A percentile compares a stretch with the other conserved stretches of the same genome.
Evolutionary conservation across 306 rosid genomes (phyloP).

Genomic region (Lathyrus aphaca): DNA sequence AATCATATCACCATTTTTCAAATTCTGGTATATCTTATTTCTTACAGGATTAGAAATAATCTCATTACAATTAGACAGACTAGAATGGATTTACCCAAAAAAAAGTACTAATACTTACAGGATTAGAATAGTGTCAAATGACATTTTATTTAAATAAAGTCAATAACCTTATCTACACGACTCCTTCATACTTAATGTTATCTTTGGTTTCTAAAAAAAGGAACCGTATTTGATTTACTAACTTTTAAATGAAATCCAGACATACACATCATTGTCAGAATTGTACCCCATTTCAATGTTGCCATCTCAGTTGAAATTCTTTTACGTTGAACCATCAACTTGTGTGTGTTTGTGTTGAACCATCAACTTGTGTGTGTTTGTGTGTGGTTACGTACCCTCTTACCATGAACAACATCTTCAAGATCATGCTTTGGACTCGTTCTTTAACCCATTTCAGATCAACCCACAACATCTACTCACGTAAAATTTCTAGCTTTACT

Average conservation of each 20-base stretch:
- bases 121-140: too few species aligned
- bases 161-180: slow-evolving; percentile 4
- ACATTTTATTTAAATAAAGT: too few species aligned
- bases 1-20: too few species aligned
- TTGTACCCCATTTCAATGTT: background rate
- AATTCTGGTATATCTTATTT: too few species aligned
- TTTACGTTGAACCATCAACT: background rate
- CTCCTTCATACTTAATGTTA: background rate
- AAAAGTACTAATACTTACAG: too few species aligned
- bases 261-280: background rate
- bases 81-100: too few species aligned
- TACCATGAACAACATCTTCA: slow-evolving; percentile 44
- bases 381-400: background rate
- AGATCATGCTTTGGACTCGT: slow-evolving; percentile 33
- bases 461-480: background rate
- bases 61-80: too few species aligned
- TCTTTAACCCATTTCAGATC: slow-evolving; percentile 23
- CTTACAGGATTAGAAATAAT: too few species aligned
- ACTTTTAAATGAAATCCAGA: background rate
- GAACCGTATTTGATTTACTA: background rate
- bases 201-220: background rate
- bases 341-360: background rate
- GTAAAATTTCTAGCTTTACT: slow-evolving; percentile 32
- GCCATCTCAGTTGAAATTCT: background rate
- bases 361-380: background rate